These are phyloP conservation scores for Termitomyces sp. DNA, from an alignment of 768 basidiomycete genomes.

Conservation along the genomic window DNA sequence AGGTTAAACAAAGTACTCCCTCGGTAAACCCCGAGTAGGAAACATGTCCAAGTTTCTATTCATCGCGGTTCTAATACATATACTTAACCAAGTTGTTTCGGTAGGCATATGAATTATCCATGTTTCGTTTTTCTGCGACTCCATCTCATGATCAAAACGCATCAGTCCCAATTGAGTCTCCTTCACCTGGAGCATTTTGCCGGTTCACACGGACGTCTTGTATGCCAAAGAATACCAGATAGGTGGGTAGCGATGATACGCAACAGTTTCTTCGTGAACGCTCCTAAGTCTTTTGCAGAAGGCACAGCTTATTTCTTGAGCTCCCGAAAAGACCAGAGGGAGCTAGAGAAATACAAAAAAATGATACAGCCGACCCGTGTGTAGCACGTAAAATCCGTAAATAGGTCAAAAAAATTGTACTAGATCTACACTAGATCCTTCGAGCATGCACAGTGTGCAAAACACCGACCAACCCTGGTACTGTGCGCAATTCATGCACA, in stretches of 20 bases:
- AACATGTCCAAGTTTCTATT: not conserved
- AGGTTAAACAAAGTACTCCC: not conserved
- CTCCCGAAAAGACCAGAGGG: too few relatives aligned
- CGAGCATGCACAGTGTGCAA: slow-evolving; percentile 46
- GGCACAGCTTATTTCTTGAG: too few relatives aligned
- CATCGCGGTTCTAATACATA: too few relatives aligned
- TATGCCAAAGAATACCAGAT: too few relatives aligned
- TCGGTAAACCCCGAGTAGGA: not conserved
- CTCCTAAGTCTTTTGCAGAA: too few relatives aligned
- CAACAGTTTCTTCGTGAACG: too few relatives aligned
- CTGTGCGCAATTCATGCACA: slow-evolving; percentile 37
- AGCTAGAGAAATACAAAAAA: too few relatives aligned
- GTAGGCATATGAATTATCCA: not conserved
- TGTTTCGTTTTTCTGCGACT: not conserved
- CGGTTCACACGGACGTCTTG: too few relatives aligned
- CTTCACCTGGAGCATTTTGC: too few relatives aligned
- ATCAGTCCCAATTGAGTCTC: not conserved
- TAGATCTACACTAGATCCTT: not conserved
- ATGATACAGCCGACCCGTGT: not conserved
- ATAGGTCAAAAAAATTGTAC: too few relatives aligned
- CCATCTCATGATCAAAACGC: not conserved
- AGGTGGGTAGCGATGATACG: too few relatives aligned
- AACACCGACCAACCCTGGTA: slow-evolving; percentile 40
- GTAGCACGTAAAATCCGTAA: too few relatives aligned
- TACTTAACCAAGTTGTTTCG: not conserved